Base-by-base conservation (phyloP, 768 basidiomycete species). In the Auricularia auricula-judae region DNA sequence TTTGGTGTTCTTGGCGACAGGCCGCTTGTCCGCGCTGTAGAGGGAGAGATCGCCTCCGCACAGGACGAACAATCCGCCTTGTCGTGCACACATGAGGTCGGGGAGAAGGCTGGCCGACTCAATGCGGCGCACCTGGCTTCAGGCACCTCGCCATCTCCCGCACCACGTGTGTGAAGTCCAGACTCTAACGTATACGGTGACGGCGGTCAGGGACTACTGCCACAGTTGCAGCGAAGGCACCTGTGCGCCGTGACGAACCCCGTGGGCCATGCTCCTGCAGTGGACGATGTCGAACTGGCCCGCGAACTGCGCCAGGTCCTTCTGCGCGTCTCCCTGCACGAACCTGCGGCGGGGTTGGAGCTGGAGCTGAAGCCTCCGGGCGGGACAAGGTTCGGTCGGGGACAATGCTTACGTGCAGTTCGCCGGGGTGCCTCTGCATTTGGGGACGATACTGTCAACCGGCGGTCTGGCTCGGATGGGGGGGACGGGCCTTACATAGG, bases 261-360 rank as follows among this genome's bases (percentile, higher is more conserved):
- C 70, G 54, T 69, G 69, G 23, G 68, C 67, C 23, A 73, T 69
- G 65, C 68, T 69, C 7, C 73, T 72, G 65, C 71, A 71, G 66
- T 74, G 72, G 12, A 73, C 64, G 47, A 74, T 63, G 63, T 70
- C 69, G 51, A 71, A 73, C 58, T 66, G 65, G 2, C 63, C 64
- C 23, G 64, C 60, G 61, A 69, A 70, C 16, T 67, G 43, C 10
- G 68, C 70, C 12, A 74, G 39, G 14, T 68, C 72, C 33, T 63
- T 53, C 4, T 66, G 63, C 33, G 72, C 36, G 53, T 74, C 70
- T 11, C 68, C 70, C 39, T 68, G 68, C 7, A 67, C 63, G 54
- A 74, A 72, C 23, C 73, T 74, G 66, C 11, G 10, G 42, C 43
- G 23, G 54, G 18, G 39, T 10, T 44, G n/a, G 34, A 2, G 8